These are phyloP conservation scores for Ramularia endophylla DNA, from an alignment of 2,329 filamentous ascomycete genomes.

Conservation along the genomic window DNA sequence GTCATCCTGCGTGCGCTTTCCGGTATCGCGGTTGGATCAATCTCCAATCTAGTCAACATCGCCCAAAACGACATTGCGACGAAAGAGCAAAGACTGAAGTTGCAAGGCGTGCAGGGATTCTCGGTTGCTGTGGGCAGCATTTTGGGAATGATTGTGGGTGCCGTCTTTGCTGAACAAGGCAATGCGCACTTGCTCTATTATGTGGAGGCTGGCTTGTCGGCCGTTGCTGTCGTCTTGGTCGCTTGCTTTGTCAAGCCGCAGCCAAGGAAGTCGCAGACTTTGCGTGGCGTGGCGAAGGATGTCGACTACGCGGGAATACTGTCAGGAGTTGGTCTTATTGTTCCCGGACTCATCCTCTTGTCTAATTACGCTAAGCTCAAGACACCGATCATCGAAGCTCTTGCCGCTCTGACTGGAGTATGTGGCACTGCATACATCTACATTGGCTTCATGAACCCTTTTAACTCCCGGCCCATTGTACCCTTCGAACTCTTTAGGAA, in stretches of 20 bases:
- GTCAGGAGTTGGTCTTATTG: slow-evolving; percentile 9
- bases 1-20: slow-evolving; percentile 13
- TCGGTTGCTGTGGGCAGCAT: slow-evolving; percentile 18
- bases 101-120: slow-evolving; percentile 20
- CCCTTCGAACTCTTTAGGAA: slow-evolving; percentile 22
- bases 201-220: slow-evolving; percentile 7
- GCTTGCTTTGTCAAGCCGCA: neutral
- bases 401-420: slow-evolving; percentile 9
- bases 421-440: slow-evolving; percentile 8
- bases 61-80: slow-evolving; percentile 20
- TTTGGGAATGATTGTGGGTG: slow-evolving; percentile 16
- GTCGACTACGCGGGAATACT: slow-evolving; percentile 20
- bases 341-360: slow-evolving; percentile 12
- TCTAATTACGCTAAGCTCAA: slow-evolving; percentile 11
- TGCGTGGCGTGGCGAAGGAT: slow-evolving; percentile 7
- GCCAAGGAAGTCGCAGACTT: slow-evolving; percentile 4
- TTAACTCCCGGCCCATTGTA: slow-evolving; percentile 16
- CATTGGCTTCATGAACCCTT: slow-evolving; percentile 9
- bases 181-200: slow-evolving; percentile 14
- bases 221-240: slow-evolving; percentile 7
- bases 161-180: slow-evolving; percentile 9
- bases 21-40: slow-evolving; percentile 17
- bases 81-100: slow-evolving; percentile 10
- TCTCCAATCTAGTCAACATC: slow-evolving; percentile 22
- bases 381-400: slow-evolving; percentile 5